Evolutionary conservation across 345 rosid genomes (phyloP), one percentile per base, ranked within the genome.

Genomic region (Melaleuca quinquenervia): DNA sequence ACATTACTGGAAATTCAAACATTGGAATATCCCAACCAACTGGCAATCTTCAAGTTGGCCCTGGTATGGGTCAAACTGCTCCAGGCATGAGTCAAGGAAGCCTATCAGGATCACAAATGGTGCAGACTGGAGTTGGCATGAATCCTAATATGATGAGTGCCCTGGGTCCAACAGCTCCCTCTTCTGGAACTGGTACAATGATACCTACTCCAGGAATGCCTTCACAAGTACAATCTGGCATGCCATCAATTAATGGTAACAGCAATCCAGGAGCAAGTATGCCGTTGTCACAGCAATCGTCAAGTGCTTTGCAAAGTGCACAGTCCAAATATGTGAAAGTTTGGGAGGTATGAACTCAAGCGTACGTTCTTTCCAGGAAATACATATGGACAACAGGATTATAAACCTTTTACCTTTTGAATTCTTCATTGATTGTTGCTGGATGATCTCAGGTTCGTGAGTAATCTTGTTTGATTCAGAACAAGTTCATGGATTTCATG

Each of bases 141-240:
- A 97, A 90, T 87, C 98, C 92, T 86, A 97, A 93, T 88, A 89
- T 94, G 92, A 93, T 94, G 94, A 92, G 48, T 89, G 95, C 94
- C 85, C 93, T 92, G 60, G 96, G 94, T 88, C 94, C 92, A 85
- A 90, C 98, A 54, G 90, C 88, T 70, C 91, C 92, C 89, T 89
- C 99, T 82, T 90, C 96, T 76, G 98, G 98, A 88, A 86, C 91
- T 50, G 91, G 95, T 64, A 91, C 95, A 80, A 94, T 97, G 98
- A 94, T 96, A 89, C 98, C 98, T 84, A 93, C 98, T 64, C 95
- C 98, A 64, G 98, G 99, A 91, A 93, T 96, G 93, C 76, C 93
- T 87, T 96, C 93, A 89, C 96, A 93, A 90, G 93, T 89, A 60
- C 98, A 91, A 85, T 86, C 94, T 80, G 78, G 48, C 48, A 89